These are phyloP conservation scores for Wallacemonas sp. DNA, from an alignment of 208 protist species.

Conservation along the genomic window DNA sequence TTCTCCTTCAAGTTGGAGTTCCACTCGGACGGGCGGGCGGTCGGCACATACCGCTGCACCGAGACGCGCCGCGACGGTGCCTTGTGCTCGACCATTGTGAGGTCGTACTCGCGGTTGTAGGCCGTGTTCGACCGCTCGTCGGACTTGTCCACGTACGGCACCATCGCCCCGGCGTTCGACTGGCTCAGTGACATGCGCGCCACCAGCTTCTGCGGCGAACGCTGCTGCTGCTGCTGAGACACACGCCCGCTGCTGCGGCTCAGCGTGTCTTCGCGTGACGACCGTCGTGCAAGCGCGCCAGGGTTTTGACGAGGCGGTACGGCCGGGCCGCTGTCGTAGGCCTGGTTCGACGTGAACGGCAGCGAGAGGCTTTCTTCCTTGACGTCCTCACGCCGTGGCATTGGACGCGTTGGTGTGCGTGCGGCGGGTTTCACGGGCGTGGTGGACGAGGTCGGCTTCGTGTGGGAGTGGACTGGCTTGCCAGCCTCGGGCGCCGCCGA, in stretches of 20 bases:
- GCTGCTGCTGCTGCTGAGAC: background rate
- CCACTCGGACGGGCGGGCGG: conserved; percentile 21
- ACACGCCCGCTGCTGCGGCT: background rate
- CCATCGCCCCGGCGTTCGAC: conserved; percentile 8
- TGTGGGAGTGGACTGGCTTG: background rate
- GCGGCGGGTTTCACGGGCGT: background rate
- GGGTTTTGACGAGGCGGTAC: background rate
- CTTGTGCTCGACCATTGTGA: conserved; percentile 23
- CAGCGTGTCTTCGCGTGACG: background rate
- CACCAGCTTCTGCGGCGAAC: background rate
- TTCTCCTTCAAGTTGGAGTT: conserved; percentile 28
- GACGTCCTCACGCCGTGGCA: background rate
- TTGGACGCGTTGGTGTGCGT: background rate
- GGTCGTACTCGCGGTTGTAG: conserved; percentile 37
- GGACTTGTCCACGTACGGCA: conserved; percentile 12
- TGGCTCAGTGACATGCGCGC: conserved; percentile 11
- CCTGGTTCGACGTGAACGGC: conserved; percentile 9
- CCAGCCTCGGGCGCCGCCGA: background rate
- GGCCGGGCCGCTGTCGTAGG: background rate
- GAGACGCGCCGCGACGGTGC: conserved; percentile 16
- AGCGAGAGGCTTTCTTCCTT: conserved; percentile 5
- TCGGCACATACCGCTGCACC: conserved; percentile 23
- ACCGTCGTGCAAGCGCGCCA: background rate
- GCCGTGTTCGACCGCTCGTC: conserved; percentile 6
- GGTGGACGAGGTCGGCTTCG: background rate